phyloP scores from a whole-genome alignment of 164 flowering plant genomes.

The Stephania japonica region DNA sequence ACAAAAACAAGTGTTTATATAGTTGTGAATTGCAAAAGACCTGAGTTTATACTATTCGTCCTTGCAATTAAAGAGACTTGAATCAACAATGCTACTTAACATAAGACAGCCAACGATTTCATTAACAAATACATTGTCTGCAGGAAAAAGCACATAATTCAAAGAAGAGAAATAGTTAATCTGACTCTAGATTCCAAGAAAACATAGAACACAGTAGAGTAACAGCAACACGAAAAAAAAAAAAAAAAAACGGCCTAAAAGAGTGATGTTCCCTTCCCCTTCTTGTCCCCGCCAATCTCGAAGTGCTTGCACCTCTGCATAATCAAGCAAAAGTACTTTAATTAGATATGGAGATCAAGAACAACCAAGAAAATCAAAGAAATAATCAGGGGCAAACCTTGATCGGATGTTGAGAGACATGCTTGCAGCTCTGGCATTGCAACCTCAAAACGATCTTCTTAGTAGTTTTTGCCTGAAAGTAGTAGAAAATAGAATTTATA shows the following conservation, averaged over 20 bases:
- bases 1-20: too few species aligned
- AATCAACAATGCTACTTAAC: too few species aligned
- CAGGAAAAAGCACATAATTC: not conserved
- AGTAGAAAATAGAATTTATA: not conserved
- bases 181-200: not conserved
- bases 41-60: too few species aligned
- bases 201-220: not conserved
- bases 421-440: conserved; percentile 20
- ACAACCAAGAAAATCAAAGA: not conserved
- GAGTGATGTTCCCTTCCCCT: conserved; percentile 21
- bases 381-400: conserved; percentile 6
- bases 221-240: too few species aligned
- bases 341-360: too few species aligned
- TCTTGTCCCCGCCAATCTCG: conserved; percentile 20
- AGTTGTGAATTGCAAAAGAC: too few species aligned
- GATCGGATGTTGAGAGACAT: conserved; percentile 16
- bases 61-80: too few species aligned
- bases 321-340: not conserved
- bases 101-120: not conserved
- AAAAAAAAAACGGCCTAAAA: conserved; percentile 7
- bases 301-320: conserved; percentile 19
- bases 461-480: conserved; percentile 16
- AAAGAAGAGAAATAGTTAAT: not conserved
- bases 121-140: not conserved
- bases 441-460: conserved; percentile 20